phyloP scores from a whole-genome alignment of 2,329 filamentous ascomycete species.

The Alternaria triticina region DNA sequence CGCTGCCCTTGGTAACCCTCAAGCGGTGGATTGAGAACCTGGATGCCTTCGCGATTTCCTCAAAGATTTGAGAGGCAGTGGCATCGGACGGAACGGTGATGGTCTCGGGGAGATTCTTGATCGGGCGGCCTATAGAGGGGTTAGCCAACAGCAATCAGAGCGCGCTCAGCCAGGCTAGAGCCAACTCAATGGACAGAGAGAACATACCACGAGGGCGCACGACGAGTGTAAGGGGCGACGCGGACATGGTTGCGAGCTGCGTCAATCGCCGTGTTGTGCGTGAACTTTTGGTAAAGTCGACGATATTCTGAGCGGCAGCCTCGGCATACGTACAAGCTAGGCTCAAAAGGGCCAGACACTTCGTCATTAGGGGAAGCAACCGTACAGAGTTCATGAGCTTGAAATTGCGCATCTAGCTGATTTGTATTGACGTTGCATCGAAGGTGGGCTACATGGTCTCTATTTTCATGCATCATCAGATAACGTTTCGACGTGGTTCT shows the following conservation, averaged over 20 bases:
- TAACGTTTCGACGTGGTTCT: background rate
- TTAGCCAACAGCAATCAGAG: conserved; percentile 4
- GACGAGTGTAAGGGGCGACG: conserved; percentile 51
- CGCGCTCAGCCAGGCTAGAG: background rate
- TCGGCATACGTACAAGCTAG: conserved; percentile 14
- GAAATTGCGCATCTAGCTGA: background rate
- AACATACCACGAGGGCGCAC: conserved; percentile 55
- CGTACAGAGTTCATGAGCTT: background rate
- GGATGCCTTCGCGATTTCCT: conserved; percentile 60
- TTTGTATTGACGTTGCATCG: background rate
- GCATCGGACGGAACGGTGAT: conserved; percentile 60
- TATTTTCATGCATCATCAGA: accelerated
- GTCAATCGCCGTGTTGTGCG: conserved; percentile 10
- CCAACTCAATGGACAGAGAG: background rate
- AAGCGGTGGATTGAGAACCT: conserved; percentile 65
- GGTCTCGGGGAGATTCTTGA: conserved; percentile 65
- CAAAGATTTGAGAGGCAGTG: conserved; percentile 63
- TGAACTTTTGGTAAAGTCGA: conserved; percentile 14
- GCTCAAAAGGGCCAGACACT: background rate
- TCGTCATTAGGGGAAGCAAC: background rate
- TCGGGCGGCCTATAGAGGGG: conserved; percentile 62
- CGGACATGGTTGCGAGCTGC: conserved; percentile 46
- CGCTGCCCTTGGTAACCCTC: conserved; percentile 69
- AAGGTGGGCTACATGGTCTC: background rate
- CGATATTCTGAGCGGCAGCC: conserved; percentile 13